These are phyloP conservation scores for Nephelium lappaceum DNA, from an alignment of 345 rosid genomes.

Conservation along the genomic window DNA sequence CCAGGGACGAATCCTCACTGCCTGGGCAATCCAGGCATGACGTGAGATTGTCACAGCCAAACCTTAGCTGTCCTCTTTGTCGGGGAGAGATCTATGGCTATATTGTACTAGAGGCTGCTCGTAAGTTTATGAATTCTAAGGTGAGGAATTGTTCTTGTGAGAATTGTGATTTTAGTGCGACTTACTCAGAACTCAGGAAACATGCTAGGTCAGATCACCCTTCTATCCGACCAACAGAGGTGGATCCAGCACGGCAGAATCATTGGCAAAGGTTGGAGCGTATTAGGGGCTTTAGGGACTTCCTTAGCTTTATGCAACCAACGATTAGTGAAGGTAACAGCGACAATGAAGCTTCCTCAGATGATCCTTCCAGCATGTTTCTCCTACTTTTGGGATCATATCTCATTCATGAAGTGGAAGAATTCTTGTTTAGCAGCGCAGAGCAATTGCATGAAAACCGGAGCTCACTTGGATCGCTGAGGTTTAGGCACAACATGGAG, in stretches of 20 bases:
- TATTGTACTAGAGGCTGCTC: constrained; percentile 43
- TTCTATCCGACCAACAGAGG: constrained; percentile 33
- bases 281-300: constrained; percentile 43
- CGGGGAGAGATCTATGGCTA: constrained; percentile 59
- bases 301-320: constrained; percentile 27
- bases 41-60: constrained; percentile 18
- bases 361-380: background rate
- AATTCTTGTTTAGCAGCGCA: background rate
- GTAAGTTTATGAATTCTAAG: constrained; percentile 61
- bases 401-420: constrained; percentile 8
- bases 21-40: constrained; percentile 15
- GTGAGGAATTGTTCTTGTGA: constrained; percentile 51
- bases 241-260: constrained; percentile 45
- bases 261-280: constrained; percentile 52
- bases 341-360: constrained; percentile 1
- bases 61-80: constrained; percentile 58
- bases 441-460: background rate
- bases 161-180: constrained; percentile 53
- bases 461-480: constrained; percentile 12
- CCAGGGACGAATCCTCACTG: constrained; percentile 19
- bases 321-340: background rate
- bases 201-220: constrained; percentile 68
- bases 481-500: constrained; percentile 21
- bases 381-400: constrained; percentile 5
- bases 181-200: constrained; percentile 54